These are phyloP conservation scores for Populus euphratica DNA, from an alignment of 345 rosid species.

Conservation along the genomic window DNA sequence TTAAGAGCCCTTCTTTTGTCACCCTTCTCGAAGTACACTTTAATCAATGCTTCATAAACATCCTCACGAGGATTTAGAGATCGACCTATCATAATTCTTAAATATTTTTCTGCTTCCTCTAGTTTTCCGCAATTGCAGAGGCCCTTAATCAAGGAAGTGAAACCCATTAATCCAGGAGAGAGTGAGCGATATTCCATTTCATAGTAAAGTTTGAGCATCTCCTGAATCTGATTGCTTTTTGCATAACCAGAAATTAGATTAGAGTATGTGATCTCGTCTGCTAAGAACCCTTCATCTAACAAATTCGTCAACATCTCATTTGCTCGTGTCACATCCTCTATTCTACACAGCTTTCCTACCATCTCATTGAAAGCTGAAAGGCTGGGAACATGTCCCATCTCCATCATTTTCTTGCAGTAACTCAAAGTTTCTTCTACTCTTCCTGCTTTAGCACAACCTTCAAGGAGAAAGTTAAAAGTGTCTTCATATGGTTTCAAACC, in stretches of 20 bases:
- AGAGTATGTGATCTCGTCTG: conserved; percentile 47
- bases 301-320: conserved; percentile 41
- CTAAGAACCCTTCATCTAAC: conserved; percentile 55
- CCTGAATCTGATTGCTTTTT: conserved; percentile 41
- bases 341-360: conserved; percentile 41
- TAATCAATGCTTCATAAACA: conserved; percentile 40
- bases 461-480: conserved; percentile 44
- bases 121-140: conserved; percentile 46
- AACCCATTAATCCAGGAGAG: conserved; percentile 37
- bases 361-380: conserved; percentile 48
- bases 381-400: conserved; percentile 46
- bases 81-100: conserved; percentile 42
- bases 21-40: conserved; percentile 26
- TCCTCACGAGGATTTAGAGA: conserved; percentile 31
- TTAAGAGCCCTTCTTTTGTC: conserved; percentile 29
- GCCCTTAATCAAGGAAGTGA: conserved; percentile 40
- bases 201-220: conserved; percentile 57
- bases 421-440: conserved; percentile 40
- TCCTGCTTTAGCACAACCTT: conserved; percentile 49
- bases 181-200: conserved; percentile 60
- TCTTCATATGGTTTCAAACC: conserved; percentile 60
- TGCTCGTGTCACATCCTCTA: conserved; percentile 38
- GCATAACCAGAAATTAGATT: conserved; percentile 46
- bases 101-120: conserved; percentile 53
- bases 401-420: conserved; percentile 48